phyloP scores from a whole-genome alignment of 2,329 filamentous ascomycete species.

The Knoxdaviesia capensis region DNA sequence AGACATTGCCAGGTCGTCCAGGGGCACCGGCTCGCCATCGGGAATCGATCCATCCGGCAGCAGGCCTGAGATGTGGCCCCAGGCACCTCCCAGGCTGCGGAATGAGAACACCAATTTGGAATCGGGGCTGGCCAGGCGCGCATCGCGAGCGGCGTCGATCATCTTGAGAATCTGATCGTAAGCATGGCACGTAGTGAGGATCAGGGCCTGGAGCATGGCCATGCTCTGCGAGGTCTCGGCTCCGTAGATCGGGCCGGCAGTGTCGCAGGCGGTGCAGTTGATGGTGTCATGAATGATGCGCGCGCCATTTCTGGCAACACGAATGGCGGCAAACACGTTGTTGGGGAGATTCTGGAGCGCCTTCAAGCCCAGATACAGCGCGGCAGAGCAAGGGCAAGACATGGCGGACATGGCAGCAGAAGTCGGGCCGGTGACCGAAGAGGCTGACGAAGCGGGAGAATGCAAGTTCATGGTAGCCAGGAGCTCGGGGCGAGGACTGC shows the following conservation, averaged over 20 bases:
- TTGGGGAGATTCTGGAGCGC: slow-evolving; percentile 25
- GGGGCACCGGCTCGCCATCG: slow-evolving; percentile 11
- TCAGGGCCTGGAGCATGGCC: slow-evolving; percentile 36
- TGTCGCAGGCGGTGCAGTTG: slow-evolving; percentile 27
- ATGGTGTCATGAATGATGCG: slow-evolving; percentile 29
- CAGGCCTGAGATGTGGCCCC: slow-evolving; percentile 15
- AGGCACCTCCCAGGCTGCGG: slow-evolving; percentile 25
- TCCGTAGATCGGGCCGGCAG: slow-evolving; percentile 1
- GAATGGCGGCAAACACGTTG: slow-evolving; percentile 24
- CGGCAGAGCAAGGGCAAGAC: slow-evolving; percentile 26
- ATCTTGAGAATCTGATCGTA: slow-evolving; percentile 33
- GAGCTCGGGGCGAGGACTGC: too few species aligned
- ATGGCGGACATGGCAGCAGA: slow-evolving; percentile 6
- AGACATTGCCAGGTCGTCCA: slow-evolving; percentile 24
- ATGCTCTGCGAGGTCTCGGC: slow-evolving; percentile 29
- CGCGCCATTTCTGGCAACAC: slow-evolving; percentile 24
- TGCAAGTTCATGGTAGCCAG: background rate
- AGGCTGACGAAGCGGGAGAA: background rate
- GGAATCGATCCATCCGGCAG: background rate
- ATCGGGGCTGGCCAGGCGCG: slow-evolving; percentile 20
- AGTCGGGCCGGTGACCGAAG: background rate
- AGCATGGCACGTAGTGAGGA: slow-evolving; percentile 35
- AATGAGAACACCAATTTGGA: slow-evolving; percentile 22
- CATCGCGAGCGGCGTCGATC: slow-evolving; percentile 29
- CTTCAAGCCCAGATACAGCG: slow-evolving; percentile 28